Evolutionary conservation across 805 yeast genomes (phyloP).

Genomic region (Saturnispora besseyi): DNA sequence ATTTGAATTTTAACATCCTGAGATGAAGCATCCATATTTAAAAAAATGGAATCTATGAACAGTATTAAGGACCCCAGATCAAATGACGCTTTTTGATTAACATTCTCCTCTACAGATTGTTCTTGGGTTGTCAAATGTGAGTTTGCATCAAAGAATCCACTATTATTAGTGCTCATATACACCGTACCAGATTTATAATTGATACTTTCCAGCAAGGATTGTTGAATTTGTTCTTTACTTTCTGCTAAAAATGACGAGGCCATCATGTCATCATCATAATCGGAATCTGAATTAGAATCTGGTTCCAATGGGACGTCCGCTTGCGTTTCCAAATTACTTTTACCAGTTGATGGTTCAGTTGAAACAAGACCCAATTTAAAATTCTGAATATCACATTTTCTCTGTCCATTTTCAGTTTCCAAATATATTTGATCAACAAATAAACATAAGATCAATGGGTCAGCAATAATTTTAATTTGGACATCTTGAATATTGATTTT

Average conservation of each 20-base stretch:
- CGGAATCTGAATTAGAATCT: slow-evolving; percentile 15
- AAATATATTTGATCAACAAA: slow-evolving; percentile 28
- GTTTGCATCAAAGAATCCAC: slow-evolving; percentile 32
- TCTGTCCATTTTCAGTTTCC: slow-evolving; percentile 37
- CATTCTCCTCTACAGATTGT: background rate
- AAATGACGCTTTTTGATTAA: background rate
- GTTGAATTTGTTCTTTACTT: slow-evolving; percentile 24
- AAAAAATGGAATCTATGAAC: background rate
- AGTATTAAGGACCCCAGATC: slow-evolving; percentile 1
- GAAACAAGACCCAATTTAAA: slow-evolving; percentile 32
- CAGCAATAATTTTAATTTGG: slow-evolving; percentile 41
- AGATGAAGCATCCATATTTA: background rate
- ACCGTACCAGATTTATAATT: slow-evolving; percentile 52
- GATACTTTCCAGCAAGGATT: slow-evolving; percentile 42
- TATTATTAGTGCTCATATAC: slow-evolving; percentile 69
- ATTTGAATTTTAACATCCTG: slow-evolving; percentile 33
- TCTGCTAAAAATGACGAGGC: slow-evolving; percentile 27
- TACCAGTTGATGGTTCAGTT: slow-evolving; percentile 31
- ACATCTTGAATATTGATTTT: slow-evolving; percentile 41
- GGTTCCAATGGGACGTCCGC: background rate
- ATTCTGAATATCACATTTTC: slow-evolving; percentile 34
- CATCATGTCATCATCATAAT: slow-evolving; percentile 32
- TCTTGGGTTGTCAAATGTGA: slow-evolving; percentile 7
- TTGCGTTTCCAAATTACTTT: slow-evolving; percentile 4
- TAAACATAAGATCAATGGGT: slow-evolving; percentile 30